Base-by-base conservation (phyloP, 352 stramenopile species). In the Aphanomyces invadans region DNA sequence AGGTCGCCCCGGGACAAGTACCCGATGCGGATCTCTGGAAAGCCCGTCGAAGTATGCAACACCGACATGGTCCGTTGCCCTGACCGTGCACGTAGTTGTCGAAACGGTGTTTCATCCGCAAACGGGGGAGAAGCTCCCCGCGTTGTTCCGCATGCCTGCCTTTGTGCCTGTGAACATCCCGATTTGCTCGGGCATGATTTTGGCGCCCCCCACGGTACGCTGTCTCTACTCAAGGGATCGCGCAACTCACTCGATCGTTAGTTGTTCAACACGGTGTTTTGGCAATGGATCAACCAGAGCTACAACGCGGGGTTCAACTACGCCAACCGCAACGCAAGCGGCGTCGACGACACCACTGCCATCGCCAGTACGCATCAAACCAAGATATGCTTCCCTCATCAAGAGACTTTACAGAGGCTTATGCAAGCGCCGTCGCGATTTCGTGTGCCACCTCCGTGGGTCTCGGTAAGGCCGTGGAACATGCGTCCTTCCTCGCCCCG, bases 241-340 rank as follows among this genome's bases (percentile, higher is more conserved):
- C 32, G 2, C n/a, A 61, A 59, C 38, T n/a, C n/a, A 63, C 29
- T 5, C 21, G 52, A 74, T 21, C 71, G 69, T 31, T 67, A 86
- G 75, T 62, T 89, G 31, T 77, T 54, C 59, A 90, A 90, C 72
- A 92, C 86, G 62, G 77, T 95, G 42, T 92, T 95, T 54, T 94
- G 78, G 82, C 87, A 95, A 67, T 95, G 87, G 87, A 73, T 90
- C 55, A 95, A 95, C 71, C 87, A 95, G 59, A 92, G 81, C 72
- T 95, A 92, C 75, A 93, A 90, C 72, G 83, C 85, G 1, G 85
- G 83, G 54, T 94, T 92, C 70, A 95, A 95, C 78, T 95, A 92
- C 71, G 81, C 87, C 31, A 95, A 95, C 71, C 81, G 87, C 64
- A 92, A 90, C 55, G 85, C 83, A 29, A 92, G 80, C 60, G 87